A percentile compares a stretch with the other conserved stretches of the same genome.
phyloP scores from a whole-genome alignment of 163 green algal genomes.

The Chloromonas sp. region DNA sequence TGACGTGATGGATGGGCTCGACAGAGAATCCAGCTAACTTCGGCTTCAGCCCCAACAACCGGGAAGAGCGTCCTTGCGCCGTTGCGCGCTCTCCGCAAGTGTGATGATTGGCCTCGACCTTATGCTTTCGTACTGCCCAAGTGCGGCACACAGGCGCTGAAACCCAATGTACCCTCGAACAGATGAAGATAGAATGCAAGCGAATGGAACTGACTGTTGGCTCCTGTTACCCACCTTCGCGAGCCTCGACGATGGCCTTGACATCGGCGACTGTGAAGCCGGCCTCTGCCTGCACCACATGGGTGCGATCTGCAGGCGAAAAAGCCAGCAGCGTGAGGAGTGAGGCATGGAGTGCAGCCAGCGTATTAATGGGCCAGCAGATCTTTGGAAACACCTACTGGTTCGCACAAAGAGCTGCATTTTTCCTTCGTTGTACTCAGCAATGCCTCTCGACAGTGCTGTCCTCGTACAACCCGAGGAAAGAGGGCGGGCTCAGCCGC shows the following conservation, averaged over 20 bases:
- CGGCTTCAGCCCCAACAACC: neutral
- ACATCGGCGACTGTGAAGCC: constrained; percentile 76
- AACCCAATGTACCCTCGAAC: too few relatives aligned
- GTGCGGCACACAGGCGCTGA: too few relatives aligned
- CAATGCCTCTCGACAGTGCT: constrained; percentile 20
- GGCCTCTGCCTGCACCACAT: constrained; percentile 69
- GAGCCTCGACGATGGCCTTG: constrained; percentile 66
- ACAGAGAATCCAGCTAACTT: too few relatives aligned
- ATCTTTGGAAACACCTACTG: constrained; percentile 37
- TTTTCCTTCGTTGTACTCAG: constrained; percentile 30
- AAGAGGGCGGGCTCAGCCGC: neutral
- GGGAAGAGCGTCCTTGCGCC: too few relatives aligned
- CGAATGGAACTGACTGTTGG: too few relatives aligned
- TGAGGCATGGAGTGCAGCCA: neutral
- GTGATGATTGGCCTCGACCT: too few relatives aligned
- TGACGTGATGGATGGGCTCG: too few relatives aligned
- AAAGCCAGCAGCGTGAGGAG: neutral
- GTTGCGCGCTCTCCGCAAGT: too few relatives aligned
- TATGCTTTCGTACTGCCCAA: too few relatives aligned
- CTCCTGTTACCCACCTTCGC: constrained; percentile 54
- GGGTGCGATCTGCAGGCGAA: constrained; percentile 65
- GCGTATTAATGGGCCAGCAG: neutral
- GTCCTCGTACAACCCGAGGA: constrained; percentile 17
- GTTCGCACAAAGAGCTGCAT: constrained; percentile 90
- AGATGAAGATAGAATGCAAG: too few relatives aligned